Evolutionary conservation across 2,329 filamentous ascomycete species (phyloP).

Genomic region (Zymoseptoria tritici): DNA sequence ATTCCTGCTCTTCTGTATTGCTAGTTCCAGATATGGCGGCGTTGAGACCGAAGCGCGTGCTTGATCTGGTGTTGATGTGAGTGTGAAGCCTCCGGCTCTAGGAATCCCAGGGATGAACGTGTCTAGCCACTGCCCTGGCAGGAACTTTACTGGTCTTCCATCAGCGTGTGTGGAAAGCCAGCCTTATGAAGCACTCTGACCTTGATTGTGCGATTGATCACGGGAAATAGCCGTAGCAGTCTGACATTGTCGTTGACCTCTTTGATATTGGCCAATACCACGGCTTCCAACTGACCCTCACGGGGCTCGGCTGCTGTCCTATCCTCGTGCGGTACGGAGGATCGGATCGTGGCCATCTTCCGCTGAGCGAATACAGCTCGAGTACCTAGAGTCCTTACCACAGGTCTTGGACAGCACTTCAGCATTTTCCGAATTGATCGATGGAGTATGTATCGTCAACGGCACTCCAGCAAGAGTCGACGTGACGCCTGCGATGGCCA

Average conservation of each 20-base stretch:
- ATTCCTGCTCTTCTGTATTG: constrained; percentile 65
- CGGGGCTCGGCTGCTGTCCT: constrained; percentile 69
- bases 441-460: not conserved
- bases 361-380: not conserved
- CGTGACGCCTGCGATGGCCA: not conserved
- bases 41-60: constrained; percentile 19
- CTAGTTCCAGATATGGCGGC: constrained; percentile 62
- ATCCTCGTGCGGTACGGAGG: constrained; percentile 51
- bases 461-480: not conserved
- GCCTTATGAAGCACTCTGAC: constrained; percentile 11
- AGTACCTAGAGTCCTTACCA: not conserved
- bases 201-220: constrained; percentile 33
- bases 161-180: constrained; percentile 7
- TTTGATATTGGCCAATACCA: constrained; percentile 54
- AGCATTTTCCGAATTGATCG: not conserved
- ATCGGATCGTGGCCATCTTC: constrained; percentile 27
- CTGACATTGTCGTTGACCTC: constrained; percentile 61
- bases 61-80: constrained; percentile 63
- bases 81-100: constrained; percentile 78
- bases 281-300: constrained; percentile 55
- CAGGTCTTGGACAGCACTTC: not conserved
- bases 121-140: constrained; percentile 83
- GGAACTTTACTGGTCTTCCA: constrained; percentile 48
- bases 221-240: constrained; percentile 58
- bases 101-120: constrained; percentile 62